These are phyloP conservation scores for Heritiera littoralis DNA, from an alignment of 345 rosid genomes.

Conservation along the genomic window DNA sequence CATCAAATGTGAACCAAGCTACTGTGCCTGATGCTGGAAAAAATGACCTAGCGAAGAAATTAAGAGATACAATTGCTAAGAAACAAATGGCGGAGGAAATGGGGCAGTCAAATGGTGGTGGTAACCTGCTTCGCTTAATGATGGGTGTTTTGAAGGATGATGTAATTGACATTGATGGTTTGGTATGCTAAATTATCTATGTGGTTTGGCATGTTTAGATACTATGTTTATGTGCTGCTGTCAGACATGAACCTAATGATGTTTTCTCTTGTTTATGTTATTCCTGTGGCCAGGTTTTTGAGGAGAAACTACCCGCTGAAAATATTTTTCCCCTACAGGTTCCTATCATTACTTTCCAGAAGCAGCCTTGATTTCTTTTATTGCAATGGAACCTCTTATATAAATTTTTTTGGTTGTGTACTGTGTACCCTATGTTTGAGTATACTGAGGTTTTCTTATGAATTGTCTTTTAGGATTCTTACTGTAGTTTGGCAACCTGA, in stretches of 20 bases:
- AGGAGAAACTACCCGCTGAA: slow-evolving; percentile 80
- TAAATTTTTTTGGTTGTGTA: background rate
- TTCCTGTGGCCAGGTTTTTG: slow-evolving; percentile 62
- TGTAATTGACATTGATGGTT: slow-evolving; percentile 90
- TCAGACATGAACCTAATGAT: background rate
- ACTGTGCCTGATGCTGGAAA: slow-evolving; percentile 66
- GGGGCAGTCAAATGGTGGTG: slow-evolving; percentile 82
- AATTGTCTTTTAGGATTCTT: background rate
- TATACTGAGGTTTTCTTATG: background rate
- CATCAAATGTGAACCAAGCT: slow-evolving; percentile 61
- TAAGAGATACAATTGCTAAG: slow-evolving; percentile 93
- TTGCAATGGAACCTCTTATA: background rate
- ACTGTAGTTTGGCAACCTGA: background rate
- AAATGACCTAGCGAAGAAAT: slow-evolving; percentile 81
- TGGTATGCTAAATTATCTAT: slow-evolving; percentile 58
- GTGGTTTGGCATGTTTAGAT: slow-evolving; percentile 74
- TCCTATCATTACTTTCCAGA: slow-evolving; percentile 5
- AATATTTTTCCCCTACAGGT: slow-evolving; percentile 96
- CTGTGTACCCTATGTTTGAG: background rate
- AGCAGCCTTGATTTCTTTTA: slow-evolving; percentile 1
- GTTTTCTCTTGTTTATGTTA: slow-evolving; percentile 16
- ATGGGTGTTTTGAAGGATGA: slow-evolving; percentile 88
- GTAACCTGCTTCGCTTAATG: slow-evolving; percentile 78
- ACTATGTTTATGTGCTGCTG: slow-evolving; percentile 2
- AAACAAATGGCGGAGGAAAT: slow-evolving; percentile 87